Evolutionary conservation across 1,284 basidiomycete species (phyloP), one percentile per base, ranked within the genome.

Genomic region (Trichosporon coremiiforme): DNA sequence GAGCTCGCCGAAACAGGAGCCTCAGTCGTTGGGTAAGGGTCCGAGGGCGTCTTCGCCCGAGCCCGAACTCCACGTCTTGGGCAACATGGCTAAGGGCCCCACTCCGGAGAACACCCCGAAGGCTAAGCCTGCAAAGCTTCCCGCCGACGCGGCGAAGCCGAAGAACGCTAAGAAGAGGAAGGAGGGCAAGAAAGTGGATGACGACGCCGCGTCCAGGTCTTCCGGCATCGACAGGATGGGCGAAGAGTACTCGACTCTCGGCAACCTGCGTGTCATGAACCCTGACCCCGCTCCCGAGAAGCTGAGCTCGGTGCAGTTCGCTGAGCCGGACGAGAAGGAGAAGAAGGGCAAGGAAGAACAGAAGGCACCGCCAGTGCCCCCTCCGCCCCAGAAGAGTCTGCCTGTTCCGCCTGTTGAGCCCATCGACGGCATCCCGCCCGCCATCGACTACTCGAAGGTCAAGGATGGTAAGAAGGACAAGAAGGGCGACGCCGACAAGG

Each of bases 151-250:
- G 8, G 47, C 22, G 47, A 20, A 20, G 6, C 7, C 47, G 6
- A 53, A 53, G 20, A 20, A 53, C 15, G 8, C 2, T 20, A 22
- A 22, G 47, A 1, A 20, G 6, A 1, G 2, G 47, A 53, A 53
- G 47, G 47, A 60, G 57, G 29, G 10, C 6, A 33, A 60, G 57
- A 31, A 33, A 15, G 4, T 10, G 13, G 57, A 60, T 2, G 57
- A 60, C 15, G 57, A 60, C 15, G 31, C 29, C 3, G 57, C 57
- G 0, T 60, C 57, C 31, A 33, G 31, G 29, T 60, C 57, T 6
- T 60, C 57, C 2, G 57, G 57, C 13, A 60, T 60, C 31, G 57
- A 60, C 57, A 60, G 29, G 57, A 31, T 60, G 29, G 31, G 57
- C 13, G 29, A 60, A 10, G 31, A 33, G 57, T 60, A 60, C 15